phyloP scores from a whole-genome alignment of 495 filamentous ascomycete genomes.

The Gamarada debralockiae region DNA sequence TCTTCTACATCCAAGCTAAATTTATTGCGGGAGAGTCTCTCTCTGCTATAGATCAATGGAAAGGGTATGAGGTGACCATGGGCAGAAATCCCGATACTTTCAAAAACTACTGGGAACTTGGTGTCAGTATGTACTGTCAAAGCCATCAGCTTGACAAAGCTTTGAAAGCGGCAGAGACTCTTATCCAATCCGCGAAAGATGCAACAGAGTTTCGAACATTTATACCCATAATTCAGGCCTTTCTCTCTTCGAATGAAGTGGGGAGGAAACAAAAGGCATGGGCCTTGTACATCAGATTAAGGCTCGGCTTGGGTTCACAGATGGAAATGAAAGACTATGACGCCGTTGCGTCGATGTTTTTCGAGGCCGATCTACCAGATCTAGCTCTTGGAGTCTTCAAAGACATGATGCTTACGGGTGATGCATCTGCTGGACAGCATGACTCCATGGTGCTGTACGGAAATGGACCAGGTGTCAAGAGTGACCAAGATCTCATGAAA shows the following conservation, averaged over 20 bases:
- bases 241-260: slow-evolving; percentile 33
- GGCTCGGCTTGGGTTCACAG: slow-evolving; percentile 49
- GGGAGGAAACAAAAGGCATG: slow-evolving; percentile 47
- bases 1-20: slow-evolving; percentile 61
- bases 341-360: slow-evolving; percentile 56
- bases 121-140: slow-evolving; percentile 61
- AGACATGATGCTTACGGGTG: slow-evolving; percentile 75
- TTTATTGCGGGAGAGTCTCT: slow-evolving; percentile 55
- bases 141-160: slow-evolving; percentile 59
- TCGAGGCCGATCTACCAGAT: slow-evolving; percentile 54
- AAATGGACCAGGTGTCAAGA: slow-evolving; percentile 21
- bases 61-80: slow-evolving; percentile 21
- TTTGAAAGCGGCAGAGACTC: slow-evolving; percentile 54
- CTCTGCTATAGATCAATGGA: slow-evolving; percentile 62
- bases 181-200: slow-evolving; percentile 47
- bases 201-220: slow-evolving; percentile 52
- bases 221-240: slow-evolving; percentile 59
- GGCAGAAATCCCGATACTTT: slow-evolving; percentile 20
- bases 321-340: slow-evolving; percentile 78
- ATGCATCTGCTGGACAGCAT: slow-evolving; percentile 32
- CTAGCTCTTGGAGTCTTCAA: slow-evolving; percentile 70
- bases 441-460: slow-evolving; percentile 47
- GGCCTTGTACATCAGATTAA: slow-evolving; percentile 61
- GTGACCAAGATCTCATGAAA: slow-evolving; percentile 38
- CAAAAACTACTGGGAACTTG: slow-evolving; percentile 62